Percentiles rank a stretch among this genome's conserved stretches.
These are phyloP conservation scores for Saccharata proteae DNA, from an alignment of 2,329 filamentous ascomycete species.

Conservation along the genomic window DNA sequence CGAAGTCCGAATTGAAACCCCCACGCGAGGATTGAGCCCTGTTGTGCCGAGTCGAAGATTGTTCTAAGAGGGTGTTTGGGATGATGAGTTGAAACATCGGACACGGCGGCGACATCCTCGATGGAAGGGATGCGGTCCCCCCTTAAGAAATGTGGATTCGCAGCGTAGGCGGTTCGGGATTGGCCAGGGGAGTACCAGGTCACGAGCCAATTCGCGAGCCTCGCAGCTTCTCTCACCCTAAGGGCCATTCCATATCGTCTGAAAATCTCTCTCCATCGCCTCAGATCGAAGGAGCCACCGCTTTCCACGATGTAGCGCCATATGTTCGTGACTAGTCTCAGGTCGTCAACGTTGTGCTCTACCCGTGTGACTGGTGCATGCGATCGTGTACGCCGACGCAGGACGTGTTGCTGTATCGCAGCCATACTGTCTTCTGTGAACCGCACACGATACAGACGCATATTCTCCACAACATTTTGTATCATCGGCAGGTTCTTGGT, in stretches of 20 bases:
- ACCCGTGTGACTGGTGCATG: constrained; percentile 14
- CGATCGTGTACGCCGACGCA: constrained; percentile 29
- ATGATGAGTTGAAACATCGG: background rate
- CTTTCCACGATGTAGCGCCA: constrained; percentile 35
- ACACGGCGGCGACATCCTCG: background rate
- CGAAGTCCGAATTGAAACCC: constrained; percentile 20
- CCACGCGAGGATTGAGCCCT: constrained; percentile 22
- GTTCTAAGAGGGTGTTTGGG: constrained; percentile 17
- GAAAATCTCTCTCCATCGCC: constrained; percentile 45
- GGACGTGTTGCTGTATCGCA: constrained; percentile 27
- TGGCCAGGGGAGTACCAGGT: constrained; percentile 19
- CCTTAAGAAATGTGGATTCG: background rate
- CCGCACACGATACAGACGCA: constrained; percentile 33
- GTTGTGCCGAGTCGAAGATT: constrained; percentile 16
- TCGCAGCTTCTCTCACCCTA: constrained; percentile 39
- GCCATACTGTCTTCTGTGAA: constrained; percentile 34
- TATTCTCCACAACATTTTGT: constrained; percentile 33
- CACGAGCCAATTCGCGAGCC: constrained; percentile 41
- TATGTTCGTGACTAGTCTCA: constrained; percentile 35
- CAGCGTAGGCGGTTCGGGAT: background rate
- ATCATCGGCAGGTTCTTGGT: constrained; percentile 16
- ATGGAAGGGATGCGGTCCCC: background rate
- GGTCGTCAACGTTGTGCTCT: constrained; percentile 20
- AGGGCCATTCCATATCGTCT: constrained; percentile 47
- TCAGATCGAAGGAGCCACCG: constrained; percentile 29